Evolutionary conservation across 805 yeast genomes (phyloP), one percentile per base, ranked within the genome.

Genomic region (Starmera amethionina): DNA sequence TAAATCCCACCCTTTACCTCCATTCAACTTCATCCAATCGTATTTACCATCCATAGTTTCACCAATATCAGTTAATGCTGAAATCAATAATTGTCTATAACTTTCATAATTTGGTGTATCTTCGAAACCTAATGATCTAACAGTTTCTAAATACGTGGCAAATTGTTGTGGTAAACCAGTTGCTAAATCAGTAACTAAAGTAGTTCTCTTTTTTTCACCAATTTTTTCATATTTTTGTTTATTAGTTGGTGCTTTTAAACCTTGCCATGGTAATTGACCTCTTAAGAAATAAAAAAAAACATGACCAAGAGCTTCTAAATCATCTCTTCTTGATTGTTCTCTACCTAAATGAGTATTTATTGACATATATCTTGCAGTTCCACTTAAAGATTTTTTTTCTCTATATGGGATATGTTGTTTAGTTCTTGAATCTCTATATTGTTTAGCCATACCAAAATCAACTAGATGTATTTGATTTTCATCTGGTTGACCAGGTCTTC

Each of bases 201-300:
- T 77, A 13, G 80, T 70, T 55, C 81, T 79, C 59, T 84, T 84
- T 52, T 82, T 82, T 48, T 82, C 82, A 27, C 93, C 93, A 58
- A 84, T 84, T 56, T 82, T 83, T 59, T 84, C 93, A 56, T 83
- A 83, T 58, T 83, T 83, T 48, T 77, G 73, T 58, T 84, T 83
- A 58, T 83, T 83, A n/a, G 86, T 82, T 43, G 87, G 87, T 2
- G 90, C 93, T 60, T 82, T 83, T 44, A 83, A 64, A n/a, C 94
- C 94, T 63, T 83, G 94, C 94, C 94, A 83, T 36, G 94, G 94
- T 55, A 83, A 68, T 46, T 78, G 81, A 27, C 94, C 93, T 54
- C 84, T 72, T 41, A 82, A 60, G 52, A 83, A 83, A 59, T 83
- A 83, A 56, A 83, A 75, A 55, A 83, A 83, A 1, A 83, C 93